A percentile compares a stretch with the other conserved stretches of the same genome.
These are phyloP conservation scores for Starmerella lactis-condensi DNA, from an alignment of 805 yeast species.

Conservation along the genomic window DNA sequence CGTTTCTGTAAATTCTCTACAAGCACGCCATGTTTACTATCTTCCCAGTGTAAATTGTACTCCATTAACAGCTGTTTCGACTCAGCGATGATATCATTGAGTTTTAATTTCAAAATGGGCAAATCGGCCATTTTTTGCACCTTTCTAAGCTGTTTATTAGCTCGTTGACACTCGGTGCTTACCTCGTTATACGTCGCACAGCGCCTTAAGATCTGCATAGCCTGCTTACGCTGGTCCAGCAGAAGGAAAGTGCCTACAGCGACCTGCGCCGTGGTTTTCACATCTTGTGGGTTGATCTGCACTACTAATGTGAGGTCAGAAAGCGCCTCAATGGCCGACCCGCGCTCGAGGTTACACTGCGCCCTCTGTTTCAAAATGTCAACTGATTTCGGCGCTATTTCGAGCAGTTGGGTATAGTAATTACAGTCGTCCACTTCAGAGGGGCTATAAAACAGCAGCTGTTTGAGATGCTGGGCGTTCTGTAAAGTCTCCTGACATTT, in stretches of 20 bases:
- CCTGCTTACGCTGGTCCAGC: slow-evolving; percentile 30
- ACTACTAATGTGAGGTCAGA: slow-evolving; percentile 21
- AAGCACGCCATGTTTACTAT: slow-evolving; percentile 12
- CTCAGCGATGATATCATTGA: slow-evolving; percentile 5
- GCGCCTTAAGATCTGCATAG: slow-evolving; percentile 36
- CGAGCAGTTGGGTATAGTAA: slow-evolving; percentile 11
- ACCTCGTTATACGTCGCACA: slow-evolving; percentile 72
- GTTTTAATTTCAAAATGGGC: slow-evolving; percentile 6
- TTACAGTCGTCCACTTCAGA: slow-evolving; percentile 5
- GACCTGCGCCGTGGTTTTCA: slow-evolving; percentile 21
- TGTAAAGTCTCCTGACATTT: slow-evolving; percentile 14
- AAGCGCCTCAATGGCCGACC: slow-evolving; percentile 21
- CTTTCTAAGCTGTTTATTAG: slow-evolving; percentile 18
- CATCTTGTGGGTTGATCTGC: slow-evolving; percentile 16
- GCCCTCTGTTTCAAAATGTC: slow-evolving; percentile 20
- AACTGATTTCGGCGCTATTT: slow-evolving; percentile 17
- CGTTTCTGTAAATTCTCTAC: slow-evolving; percentile 12
- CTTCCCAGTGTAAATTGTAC: slow-evolving; percentile 7
- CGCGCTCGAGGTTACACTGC: slow-evolving; percentile 20
- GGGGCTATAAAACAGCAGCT: slow-evolving; percentile 3
- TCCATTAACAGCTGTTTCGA: slow-evolving; percentile 7
- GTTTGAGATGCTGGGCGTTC: slow-evolving; percentile 8
- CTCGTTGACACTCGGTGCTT: slow-evolving; percentile 35
- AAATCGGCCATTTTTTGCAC: slow-evolving; percentile 17
- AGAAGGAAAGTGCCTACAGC: slow-evolving; percentile 31